A percentile compares a stretch with the other conserved stretches of the same genome.
phyloP scores from a whole-genome alignment of 2,329 filamentous ascomycete genomes.

The Penicillium janthinellum region DNA sequence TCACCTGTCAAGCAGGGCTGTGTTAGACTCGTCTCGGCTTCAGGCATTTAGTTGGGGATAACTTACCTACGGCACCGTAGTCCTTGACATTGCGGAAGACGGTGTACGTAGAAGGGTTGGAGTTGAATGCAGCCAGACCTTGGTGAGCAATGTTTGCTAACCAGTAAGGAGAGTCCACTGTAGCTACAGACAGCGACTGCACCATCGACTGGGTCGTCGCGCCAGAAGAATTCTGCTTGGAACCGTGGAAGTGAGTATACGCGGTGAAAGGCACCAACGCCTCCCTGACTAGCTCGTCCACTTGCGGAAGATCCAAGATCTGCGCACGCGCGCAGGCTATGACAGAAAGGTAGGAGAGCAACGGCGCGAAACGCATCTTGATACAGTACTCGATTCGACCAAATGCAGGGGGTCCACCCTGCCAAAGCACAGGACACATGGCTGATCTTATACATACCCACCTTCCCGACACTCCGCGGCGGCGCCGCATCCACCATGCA shows the following conservation, averaged over 20 bases:
- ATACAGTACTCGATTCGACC: constrained; percentile 1
- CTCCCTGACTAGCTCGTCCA: constrained; percentile 21
- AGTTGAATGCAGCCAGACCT: constrained; percentile 33
- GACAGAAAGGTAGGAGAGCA: constrained; percentile 17
- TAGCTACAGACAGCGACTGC: constrained; percentile 1
- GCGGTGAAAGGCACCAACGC: constrained; percentile 18
- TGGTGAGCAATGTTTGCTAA: constrained; percentile 35
- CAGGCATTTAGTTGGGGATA: constrained; percentile 39
- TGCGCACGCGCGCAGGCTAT: constrained; percentile 23
- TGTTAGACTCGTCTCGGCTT: constrained; percentile 37
- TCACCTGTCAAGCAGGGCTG: constrained; percentile 37
- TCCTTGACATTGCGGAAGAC: constrained; percentile 37
- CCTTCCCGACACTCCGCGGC: neutral
- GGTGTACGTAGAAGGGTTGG: constrained; percentile 26
- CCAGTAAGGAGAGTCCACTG: constrained; percentile 35
- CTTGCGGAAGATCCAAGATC: constrained; percentile 21
- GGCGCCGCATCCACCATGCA: neutral
- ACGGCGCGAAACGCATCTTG: constrained; percentile 22
- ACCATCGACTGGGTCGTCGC: neutral
- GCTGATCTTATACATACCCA: constrained; percentile 15
- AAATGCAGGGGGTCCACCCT: neutral
- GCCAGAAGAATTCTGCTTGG: constrained; percentile 9
- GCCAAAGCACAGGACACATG: constrained; percentile 5
- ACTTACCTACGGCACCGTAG: constrained; percentile 35
- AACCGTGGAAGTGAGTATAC: constrained; percentile 20